Percentiles rank a stretch among this genome's conserved stretches.
Evolutionary conservation across 164 flowering plant species (phyloP).

Genomic region (Magnolia sinica): DNA sequence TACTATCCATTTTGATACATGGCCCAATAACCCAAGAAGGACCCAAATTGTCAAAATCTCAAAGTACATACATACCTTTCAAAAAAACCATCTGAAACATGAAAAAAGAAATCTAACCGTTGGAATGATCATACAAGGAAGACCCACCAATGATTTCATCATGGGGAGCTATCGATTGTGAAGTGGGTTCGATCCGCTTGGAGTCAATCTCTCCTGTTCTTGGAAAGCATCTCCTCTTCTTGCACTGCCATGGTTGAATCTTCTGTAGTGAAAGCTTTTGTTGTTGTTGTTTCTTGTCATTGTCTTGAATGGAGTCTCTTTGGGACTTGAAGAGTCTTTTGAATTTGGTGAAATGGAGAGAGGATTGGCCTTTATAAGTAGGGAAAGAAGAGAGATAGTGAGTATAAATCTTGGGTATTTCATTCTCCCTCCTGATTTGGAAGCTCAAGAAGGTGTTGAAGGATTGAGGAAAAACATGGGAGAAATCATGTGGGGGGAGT

Average conservation of each 20-base stretch:
- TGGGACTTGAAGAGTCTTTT: not conserved
- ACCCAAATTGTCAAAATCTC: too few species aligned
- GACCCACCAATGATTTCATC: not conserved
- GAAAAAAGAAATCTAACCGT: not conserved
- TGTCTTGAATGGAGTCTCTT: not conserved
- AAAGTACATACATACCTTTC: too few species aligned
- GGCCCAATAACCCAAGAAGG: too few species aligned
- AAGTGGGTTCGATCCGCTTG: constrained; percentile 30
- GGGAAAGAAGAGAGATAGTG: constrained; percentile 8
- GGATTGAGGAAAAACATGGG: not conserved
- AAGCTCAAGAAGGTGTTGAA: not conserved
- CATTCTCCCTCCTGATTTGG: not conserved
- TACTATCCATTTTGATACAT: too few species aligned
- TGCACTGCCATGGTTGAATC: constrained; percentile 2
- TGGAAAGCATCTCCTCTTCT: constrained; percentile 4
- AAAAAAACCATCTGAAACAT: not conserved
- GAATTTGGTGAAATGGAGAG: not conserved
- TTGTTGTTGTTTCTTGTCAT: constrained; percentile 6
- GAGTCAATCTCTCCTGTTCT: constrained; percentile 27
- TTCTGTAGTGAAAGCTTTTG: constrained; percentile 13
- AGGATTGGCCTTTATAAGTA: constrained; percentile 12
- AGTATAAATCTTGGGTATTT: constrained; percentile 6
- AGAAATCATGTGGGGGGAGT: not conserved
- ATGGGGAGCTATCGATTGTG: constrained; percentile 22
- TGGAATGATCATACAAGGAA: not conserved